A percentile compares a stretch with the other conserved stretches of the same genome.
These are phyloP conservation scores for Monosporascus ibericus DNA, from an alignment of 2,329 filamentous ascomycete genomes.

Conservation along the genomic window DNA sequence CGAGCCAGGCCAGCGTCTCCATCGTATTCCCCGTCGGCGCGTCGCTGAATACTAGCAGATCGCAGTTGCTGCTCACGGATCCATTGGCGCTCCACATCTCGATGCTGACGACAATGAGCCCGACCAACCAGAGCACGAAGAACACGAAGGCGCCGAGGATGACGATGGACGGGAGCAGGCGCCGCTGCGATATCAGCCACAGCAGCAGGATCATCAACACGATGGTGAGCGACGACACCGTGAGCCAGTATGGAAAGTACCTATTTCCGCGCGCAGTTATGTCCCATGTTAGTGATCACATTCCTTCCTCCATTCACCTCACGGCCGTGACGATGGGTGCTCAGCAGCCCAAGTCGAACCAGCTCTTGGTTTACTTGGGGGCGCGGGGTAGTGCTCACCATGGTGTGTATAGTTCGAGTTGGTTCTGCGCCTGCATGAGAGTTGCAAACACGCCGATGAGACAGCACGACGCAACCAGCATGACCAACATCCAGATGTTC, in stretches of 20 bases:
- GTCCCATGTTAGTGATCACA: too few relatives aligned
- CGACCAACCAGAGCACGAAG: constrained; percentile 63
- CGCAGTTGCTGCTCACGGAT: constrained; percentile 54
- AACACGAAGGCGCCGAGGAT: constrained; percentile 60
- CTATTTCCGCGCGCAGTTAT: constrained; percentile 27
- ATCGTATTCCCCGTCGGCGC: constrained; percentile 44
- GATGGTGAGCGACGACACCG: constrained; percentile 52
- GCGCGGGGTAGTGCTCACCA: constrained; percentile 41
- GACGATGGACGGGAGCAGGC: constrained; percentile 55
- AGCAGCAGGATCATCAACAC: constrained; percentile 61
- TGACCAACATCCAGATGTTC: constrained; percentile 62
- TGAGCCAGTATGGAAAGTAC: constrained; percentile 64
- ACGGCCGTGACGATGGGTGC: too few relatives aligned
- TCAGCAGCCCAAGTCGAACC: too few relatives aligned
- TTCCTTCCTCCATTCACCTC: too few relatives aligned
- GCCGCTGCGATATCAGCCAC: constrained; percentile 54
- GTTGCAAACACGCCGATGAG: constrained; percentile 57
- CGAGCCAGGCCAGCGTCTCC: constrained; percentile 55
- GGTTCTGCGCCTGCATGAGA: constrained; percentile 54
- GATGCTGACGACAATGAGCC: constrained; percentile 54
- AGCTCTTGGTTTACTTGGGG: too few relatives aligned
- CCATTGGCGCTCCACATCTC: constrained; percentile 58
- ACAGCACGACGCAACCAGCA: constrained; percentile 52
- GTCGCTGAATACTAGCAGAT: constrained; percentile 48
- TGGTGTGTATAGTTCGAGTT: constrained; percentile 48